A percentile compares a stretch with the other conserved stretches of the same genome.
phyloP scores from a whole-genome alignment of 208 protist species.

The Herpetomonas muscarum region DNA sequence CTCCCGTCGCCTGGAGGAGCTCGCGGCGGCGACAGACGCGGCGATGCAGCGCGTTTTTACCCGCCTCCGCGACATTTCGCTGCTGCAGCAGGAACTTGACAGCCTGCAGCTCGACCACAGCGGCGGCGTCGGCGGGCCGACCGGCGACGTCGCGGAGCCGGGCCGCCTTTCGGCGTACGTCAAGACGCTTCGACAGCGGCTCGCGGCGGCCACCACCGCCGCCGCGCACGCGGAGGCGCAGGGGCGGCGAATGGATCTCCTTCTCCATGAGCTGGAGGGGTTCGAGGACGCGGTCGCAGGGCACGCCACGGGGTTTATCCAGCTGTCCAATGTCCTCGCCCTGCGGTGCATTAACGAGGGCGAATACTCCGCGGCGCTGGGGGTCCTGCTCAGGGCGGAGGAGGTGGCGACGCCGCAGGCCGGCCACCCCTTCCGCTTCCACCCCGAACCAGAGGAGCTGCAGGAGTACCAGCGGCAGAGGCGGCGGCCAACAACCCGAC shows the following conservation, averaged over 20 bases:
- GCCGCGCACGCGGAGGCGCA: too few relatives aligned
- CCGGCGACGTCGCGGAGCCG: too few relatives aligned
- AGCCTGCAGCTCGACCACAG: too few relatives aligned
- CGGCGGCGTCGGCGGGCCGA: too few relatives aligned
- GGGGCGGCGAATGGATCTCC: too few relatives aligned
- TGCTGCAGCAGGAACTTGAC: too few relatives aligned
- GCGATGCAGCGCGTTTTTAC: not conserved
- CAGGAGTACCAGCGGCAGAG: not conserved
- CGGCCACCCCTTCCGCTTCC: slow-evolving; percentile 40
- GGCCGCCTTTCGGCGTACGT: too few relatives aligned
- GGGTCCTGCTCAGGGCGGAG: slow-evolving; percentile 39
- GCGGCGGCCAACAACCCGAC: too few relatives aligned
- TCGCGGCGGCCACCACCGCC: too few relatives aligned
- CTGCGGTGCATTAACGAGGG: slow-evolving; percentile 59
- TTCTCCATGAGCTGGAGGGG: slow-evolving; percentile 8
- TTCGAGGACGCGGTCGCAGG: not conserved
- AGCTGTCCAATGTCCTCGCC: slow-evolving; percentile 24
- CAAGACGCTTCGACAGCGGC: too few relatives aligned
- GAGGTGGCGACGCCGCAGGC: slow-evolving; percentile 30
- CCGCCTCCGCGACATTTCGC: too few relatives aligned
- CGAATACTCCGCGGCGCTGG: slow-evolving; percentile 49
- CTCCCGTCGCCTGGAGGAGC: slow-evolving; percentile 1
- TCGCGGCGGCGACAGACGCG: not conserved
- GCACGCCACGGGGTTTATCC: slow-evolving; percentile 23
- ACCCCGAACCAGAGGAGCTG: slow-evolving; percentile 25